phyloP scores from a whole-genome alignment of 495 filamentous ascomycete species.

The Filosporella fistucella region DNA sequence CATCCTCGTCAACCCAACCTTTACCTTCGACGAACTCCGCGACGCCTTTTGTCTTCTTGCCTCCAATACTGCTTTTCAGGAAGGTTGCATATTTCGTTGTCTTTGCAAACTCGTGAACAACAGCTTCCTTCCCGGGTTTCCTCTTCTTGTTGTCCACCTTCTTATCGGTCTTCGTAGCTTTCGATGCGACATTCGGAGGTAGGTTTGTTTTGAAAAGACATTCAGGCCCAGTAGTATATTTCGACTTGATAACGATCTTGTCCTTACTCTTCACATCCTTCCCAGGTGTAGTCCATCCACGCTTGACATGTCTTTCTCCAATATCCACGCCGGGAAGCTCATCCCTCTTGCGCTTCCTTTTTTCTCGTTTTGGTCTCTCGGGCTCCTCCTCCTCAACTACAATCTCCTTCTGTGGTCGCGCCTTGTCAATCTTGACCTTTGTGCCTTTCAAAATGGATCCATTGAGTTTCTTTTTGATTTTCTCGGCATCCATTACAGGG shows the following conservation, averaged over 20 bases:
- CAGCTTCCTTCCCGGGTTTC: slow-evolving; percentile 49
- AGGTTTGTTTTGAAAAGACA: slow-evolving; percentile 78
- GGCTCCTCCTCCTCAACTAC: slow-evolving; percentile 30
- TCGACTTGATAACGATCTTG: slow-evolving; percentile 58
- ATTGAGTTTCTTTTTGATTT: slow-evolving; percentile 89
- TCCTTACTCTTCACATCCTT: slow-evolving; percentile 40
- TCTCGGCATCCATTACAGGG: slow-evolving; percentile 74
- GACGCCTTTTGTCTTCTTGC: slow-evolving; percentile 28
- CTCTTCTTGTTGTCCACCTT: slow-evolving; percentile 36
- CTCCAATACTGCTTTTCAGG: slow-evolving; percentile 44
- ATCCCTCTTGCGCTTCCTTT: slow-evolving; percentile 62
- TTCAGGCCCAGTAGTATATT: slow-evolving; percentile 72
- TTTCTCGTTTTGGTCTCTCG: slow-evolving; percentile 31
- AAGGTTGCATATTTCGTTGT: slow-evolving; percentile 76
- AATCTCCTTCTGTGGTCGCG: slow-evolving; percentile 40
- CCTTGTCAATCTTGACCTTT: slow-evolving; percentile 80
- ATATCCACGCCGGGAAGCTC: slow-evolving; percentile 67
- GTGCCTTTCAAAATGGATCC: slow-evolving; percentile 78
- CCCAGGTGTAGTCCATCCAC: slow-evolving; percentile 69
- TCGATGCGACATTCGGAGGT: slow-evolving; percentile 51
- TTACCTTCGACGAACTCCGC: slow-evolving; percentile 67
- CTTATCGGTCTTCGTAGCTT: slow-evolving; percentile 29
- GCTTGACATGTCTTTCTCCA: slow-evolving; percentile 72
- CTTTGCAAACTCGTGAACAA: slow-evolving; percentile 79
- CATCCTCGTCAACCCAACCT: slow-evolving; percentile 82